Conservation (phyloP, 2,329 filamentous ascomycete genomes). For the Huntiella omanensis region DNA sequence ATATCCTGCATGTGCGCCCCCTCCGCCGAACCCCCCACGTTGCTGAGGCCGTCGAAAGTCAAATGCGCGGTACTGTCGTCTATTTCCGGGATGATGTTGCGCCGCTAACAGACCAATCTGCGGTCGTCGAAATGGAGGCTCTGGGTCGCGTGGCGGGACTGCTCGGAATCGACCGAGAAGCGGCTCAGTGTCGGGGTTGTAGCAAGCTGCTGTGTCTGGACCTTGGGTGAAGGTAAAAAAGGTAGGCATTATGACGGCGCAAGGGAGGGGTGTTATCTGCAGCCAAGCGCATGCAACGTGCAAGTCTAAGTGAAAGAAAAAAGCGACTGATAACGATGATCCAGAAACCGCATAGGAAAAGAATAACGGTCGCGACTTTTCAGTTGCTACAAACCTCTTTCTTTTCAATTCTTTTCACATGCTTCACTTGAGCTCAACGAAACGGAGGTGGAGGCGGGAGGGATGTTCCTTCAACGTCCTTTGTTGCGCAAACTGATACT, state of each 20-base stretch:
- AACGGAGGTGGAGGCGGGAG: slow-evolving; percentile 1
- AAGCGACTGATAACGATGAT: not conserved
- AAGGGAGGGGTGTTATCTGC: too few species aligned
- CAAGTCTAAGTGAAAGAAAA: not conserved
- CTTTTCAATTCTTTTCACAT: too few species aligned
- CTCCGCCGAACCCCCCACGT: slow-evolving; percentile 19
- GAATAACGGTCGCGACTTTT: too few species aligned
- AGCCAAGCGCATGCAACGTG: not conserved
- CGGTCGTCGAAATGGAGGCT: slow-evolving; percentile 7
- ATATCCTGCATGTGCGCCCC: slow-evolving; percentile 38
- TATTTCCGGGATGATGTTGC: slow-evolving; percentile 6
- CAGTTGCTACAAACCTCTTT: too few species aligned
- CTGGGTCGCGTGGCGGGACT: slow-evolving; percentile 26
- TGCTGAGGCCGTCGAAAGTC: slow-evolving; percentile 14
- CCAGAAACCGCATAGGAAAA: too few species aligned
- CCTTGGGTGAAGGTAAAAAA: slow-evolving; percentile 52
- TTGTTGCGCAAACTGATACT: too few species aligned
- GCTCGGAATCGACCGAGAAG: slow-evolving; percentile 47
- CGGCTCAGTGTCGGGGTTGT: slow-evolving; percentile 35
- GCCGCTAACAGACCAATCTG: slow-evolving; percentile 9
- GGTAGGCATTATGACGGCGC: slow-evolving; percentile 30
- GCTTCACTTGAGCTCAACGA: not conserved
- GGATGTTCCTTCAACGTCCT: not conserved
- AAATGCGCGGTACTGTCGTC: slow-evolving; percentile 17
- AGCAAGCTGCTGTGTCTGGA: slow-evolving; percentile 34